Base-by-base conservation (phyloP, 2,329 filamentous ascomycete genomes). In the Clarireedia homoeocarpa region DNA sequence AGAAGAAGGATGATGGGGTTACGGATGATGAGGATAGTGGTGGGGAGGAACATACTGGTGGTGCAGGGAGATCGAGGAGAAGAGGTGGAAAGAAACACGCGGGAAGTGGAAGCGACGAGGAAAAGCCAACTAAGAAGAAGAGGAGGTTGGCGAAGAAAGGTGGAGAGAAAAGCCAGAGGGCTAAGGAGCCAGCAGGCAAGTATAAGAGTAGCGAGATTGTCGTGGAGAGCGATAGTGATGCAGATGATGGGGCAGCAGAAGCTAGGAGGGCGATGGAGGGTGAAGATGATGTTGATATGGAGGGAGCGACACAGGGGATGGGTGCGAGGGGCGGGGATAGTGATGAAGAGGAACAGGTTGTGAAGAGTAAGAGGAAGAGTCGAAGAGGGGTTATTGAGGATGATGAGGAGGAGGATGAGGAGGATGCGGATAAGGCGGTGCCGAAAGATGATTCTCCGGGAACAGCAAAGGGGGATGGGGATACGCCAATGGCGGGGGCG, bases 1-100 rank as follows among this genome's bases (percentile, higher is more conserved):
- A 71, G 42, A 74, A 72, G 63, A 74, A 70, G 59, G 70, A 70
- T 38, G 70, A 67, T 52, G 65, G 65, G 9, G 61, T 64, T 46
- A 65, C 65, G 3, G 66, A 67, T 55, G 68, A 69, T 30, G 69
- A 70, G 10, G 66, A 67, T 9, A 65, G 61, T 44, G 68, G 63
- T 6, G 61, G 42, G 5, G 66, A 68, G 27, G 59, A 58, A 34
- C 30, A 34, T 34, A 34, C 30, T 34, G 30, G 30, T 34, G 30
- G 30, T 20, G 20, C 20, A 4, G 47, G 53, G 17, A 44, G 26
- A 36, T 55, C 53, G n/a, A 39, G 48, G 27, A 51, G 38, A 26
- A 51, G 39, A 39, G 30, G 46, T 44, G 50, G 40, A 39, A 64
- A 62, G 48, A 55, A 64, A 40, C 63, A 62, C 50, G 65, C 62